These are phyloP conservation scores for Ceratocystis lukuohia DNA, from an alignment of 2,329 filamentous ascomycete species.

Conservation along the genomic window DNA sequence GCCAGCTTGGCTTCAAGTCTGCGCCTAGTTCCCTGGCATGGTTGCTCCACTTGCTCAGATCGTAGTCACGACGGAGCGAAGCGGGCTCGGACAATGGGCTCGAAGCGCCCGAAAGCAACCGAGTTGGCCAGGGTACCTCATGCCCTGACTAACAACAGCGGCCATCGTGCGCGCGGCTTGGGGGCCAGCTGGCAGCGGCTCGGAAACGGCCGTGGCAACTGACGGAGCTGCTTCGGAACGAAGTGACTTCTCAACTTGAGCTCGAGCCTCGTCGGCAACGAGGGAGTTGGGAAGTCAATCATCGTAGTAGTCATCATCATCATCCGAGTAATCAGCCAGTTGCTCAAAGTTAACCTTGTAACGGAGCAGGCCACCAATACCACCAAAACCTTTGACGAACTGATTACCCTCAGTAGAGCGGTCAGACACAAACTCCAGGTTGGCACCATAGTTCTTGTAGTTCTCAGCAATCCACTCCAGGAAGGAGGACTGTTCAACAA, in stretches of 20 bases:
- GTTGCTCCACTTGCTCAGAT: slow-evolving; percentile 33
- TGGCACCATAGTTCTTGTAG: slow-evolving; percentile 95
- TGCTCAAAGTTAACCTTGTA: slow-evolving; percentile 99
- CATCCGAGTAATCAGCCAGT: slow-evolving; percentile 77
- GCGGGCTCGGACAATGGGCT: slow-evolving; percentile 47
- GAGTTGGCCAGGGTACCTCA: slow-evolving; percentile 27
- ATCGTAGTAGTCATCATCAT: slow-evolving; percentile 89
- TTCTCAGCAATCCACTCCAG: slow-evolving; percentile 99
- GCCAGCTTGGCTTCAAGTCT: slow-evolving; percentile 3
- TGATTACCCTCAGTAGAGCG: slow-evolving; percentile 97
- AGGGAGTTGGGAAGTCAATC: slow-evolving; percentile 87
- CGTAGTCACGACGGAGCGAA: slow-evolving; percentile 54
- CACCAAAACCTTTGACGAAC: slow-evolving; percentile 99
- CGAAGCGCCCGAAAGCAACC: slow-evolving; percentile 36
- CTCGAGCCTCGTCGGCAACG: slow-evolving; percentile 72
- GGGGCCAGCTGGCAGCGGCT: slow-evolving; percentile 33
- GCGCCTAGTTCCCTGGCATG: slow-evolving; percentile 1
- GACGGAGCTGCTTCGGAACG: slow-evolving; percentile 28
- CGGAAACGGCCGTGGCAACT: slow-evolving; percentile 30
- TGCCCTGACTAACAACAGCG: slow-evolving; percentile 27
- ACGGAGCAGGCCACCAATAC: slow-evolving; percentile 89
- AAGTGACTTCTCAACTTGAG: slow-evolving; percentile 43
- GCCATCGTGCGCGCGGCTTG: slow-evolving; percentile 26
- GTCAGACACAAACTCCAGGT: slow-evolving; percentile 93
- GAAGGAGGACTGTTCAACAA: slow-evolving; percentile 76